Base-by-base conservation (phyloP, 2,329 filamentous ascomycete species). In the Colletotrichum shisoi region DNA sequence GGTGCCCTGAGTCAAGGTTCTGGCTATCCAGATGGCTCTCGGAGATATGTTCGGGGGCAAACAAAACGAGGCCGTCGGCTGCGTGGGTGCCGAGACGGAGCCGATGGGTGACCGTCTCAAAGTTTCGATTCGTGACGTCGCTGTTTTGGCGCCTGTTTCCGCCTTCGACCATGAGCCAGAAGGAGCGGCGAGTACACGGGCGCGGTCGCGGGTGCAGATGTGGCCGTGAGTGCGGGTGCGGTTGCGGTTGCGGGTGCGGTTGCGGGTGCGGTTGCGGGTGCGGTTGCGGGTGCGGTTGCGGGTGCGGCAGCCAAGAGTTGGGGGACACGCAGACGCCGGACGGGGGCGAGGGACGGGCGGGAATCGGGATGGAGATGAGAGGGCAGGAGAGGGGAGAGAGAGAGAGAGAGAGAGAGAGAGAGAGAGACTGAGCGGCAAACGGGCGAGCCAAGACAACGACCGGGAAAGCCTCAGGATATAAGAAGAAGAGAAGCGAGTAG, bases 81-180 rank as follows among this genome's bases (percentile, higher is more conserved):
- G 31, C 24, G 24, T 42, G 53, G 53, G 31, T 34, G 65, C 65
- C 65, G 65, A 68, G 37, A 56, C 65, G 65, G 65, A 65, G 61
- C 65, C 65, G 65, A 49, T 65, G 37, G 56, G 46, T 37, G 48
- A n/a, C 57, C 37, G 64, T 51, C 46, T 46, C 48, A 48, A 67
- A 48, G 46, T 24, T 63, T 67, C 53, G 65, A 51, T 60, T 45
- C 37, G 65, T 68, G 46, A 67, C 64, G 64, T 67, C 51, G 40
- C 48, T 13, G n/a, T 19, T 51, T 31, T 62, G 37, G 40, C 17
- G 44, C 34, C 44, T 46, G 13, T 40, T 48, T 42, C 42, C 45
- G 37, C 31, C 42, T 40, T 52, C 3, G 7, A 31, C 24, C 37
- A 15, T n/a, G 9, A 53, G 42, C 21, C 39, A 13, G 12, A 39